phyloP scores from a whole-genome alignment of 2,329 filamentous ascomycete species.

The Blumeriella jaapii region DNA sequence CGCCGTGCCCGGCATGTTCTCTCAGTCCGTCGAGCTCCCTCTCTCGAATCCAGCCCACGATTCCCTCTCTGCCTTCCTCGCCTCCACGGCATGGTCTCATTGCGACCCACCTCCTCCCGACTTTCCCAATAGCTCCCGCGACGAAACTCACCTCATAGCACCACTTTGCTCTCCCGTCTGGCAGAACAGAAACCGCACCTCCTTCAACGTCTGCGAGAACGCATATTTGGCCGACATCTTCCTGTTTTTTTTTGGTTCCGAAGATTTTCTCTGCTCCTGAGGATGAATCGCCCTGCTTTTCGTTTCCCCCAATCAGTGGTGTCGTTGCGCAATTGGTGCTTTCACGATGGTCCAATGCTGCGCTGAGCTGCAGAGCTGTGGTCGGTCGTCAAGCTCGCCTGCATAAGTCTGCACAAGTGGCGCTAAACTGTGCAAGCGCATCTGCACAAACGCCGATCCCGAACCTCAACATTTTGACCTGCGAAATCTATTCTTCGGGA shows the following conservation, averaged over 20 bases:
- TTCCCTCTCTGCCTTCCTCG: too few species aligned
- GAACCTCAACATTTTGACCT: slow-evolving; percentile 5
- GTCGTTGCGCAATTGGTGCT: slow-evolving; percentile 7
- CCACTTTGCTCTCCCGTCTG: slow-evolving; percentile 87
- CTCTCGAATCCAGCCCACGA: not conserved
- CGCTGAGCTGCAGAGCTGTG: too few species aligned
- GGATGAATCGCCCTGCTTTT: too few species aligned
- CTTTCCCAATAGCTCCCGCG: not conserved
- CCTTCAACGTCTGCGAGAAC: slow-evolving; percentile 80
- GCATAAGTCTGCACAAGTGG: slow-evolving; percentile 16
- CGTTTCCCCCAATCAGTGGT: slow-evolving; percentile 10
- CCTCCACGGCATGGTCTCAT: too few species aligned
- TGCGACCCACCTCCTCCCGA: not conserved
- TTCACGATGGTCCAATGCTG: too few species aligned
- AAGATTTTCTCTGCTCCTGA: too few species aligned
- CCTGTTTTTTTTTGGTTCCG: too few species aligned
- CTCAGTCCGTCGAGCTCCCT: not conserved
- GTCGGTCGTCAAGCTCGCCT: slow-evolving; percentile 11
- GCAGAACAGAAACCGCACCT: slow-evolving; percentile 95
- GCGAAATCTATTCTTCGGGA: slow-evolving; percentile 1
- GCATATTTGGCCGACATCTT: slow-evolving; percentile 87
- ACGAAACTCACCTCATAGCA: slow-evolving; percentile 58
- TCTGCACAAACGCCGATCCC: slow-evolving; percentile 7
- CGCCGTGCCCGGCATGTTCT: not conserved
- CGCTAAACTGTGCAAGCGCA: slow-evolving; percentile 8